These are phyloP conservation scores for Gyromitra esculenta DNA, from an alignment of 2,329 filamentous ascomycete species.

Conservation along the genomic window DNA sequence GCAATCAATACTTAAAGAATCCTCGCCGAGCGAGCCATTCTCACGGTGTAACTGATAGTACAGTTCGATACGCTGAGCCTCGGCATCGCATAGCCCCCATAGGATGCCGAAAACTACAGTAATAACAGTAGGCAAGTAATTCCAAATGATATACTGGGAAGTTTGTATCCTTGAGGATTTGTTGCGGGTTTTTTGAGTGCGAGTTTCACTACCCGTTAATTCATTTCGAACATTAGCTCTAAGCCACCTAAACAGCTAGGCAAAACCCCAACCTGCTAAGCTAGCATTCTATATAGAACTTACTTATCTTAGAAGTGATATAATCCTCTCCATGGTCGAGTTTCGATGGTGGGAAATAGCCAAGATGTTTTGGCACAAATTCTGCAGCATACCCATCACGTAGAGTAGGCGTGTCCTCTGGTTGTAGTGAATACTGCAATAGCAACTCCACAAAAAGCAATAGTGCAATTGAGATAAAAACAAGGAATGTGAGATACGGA, in stretches of 20 bases:
- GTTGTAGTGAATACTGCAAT: not conserved
- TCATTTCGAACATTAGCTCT: not conserved
- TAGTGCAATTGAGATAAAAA: not conserved
- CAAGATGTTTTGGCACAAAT: not conserved
- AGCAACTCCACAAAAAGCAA: not conserved
- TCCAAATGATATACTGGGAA: conserved; percentile 62
- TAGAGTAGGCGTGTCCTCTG: not conserved
- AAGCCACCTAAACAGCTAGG: not conserved
- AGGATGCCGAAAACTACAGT: conserved; percentile 71
- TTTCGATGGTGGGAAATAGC: not conserved
- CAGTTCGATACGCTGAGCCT: conserved; percentile 65
- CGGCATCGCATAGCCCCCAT: conserved; percentile 73
- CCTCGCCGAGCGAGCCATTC: not conserved
- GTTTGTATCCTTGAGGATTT: not conserved
- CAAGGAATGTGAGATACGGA: not conserved
- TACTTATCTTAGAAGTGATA: conserved; percentile 3
- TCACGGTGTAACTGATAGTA: not conserved
- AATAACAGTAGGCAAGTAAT: conserved; percentile 70
- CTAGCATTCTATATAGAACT: not conserved
- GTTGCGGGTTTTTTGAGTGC: not conserved
- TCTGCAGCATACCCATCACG: not conserved
- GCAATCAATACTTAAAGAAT: not conserved
- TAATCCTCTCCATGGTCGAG: not conserved
- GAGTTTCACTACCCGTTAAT: not conserved
- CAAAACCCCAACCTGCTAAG: not conserved